These are phyloP conservation scores for Trichoderma hamatum DNA, from an alignment of 2,329 filamentous ascomycete genomes.

Conservation along the genomic window DNA sequence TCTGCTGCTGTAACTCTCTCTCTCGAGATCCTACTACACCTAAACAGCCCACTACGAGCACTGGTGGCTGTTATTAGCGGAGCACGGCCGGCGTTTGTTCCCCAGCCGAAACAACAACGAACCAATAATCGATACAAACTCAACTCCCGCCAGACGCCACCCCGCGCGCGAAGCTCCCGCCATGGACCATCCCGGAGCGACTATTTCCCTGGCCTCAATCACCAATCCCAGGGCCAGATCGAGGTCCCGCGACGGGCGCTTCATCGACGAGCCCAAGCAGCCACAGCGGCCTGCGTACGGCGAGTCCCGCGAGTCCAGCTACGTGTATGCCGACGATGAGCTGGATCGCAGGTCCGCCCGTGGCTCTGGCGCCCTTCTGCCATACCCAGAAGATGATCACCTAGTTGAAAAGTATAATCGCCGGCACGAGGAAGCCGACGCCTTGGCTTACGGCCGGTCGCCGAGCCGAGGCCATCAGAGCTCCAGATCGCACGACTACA, in stretches of 20 bases:
- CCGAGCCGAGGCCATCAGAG: conserved; percentile 26
- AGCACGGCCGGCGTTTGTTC: not conserved
- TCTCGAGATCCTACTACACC: not conserved
- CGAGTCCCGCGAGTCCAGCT: conserved; percentile 49
- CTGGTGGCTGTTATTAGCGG: not conserved
- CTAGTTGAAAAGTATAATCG: conserved; percentile 28
- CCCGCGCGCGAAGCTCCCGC: conserved; percentile 4
- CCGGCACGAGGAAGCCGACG: conserved; percentile 46
- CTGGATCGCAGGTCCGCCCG: conserved; percentile 42
- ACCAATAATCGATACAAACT: not conserved
- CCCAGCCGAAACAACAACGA: not conserved
- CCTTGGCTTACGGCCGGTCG: conserved; percentile 55
- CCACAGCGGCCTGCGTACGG: conserved; percentile 40
- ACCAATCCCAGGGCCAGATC: conserved; percentile 43
- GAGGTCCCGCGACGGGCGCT: conserved; percentile 44
- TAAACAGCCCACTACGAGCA: not conserved
- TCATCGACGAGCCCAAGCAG: conserved; percentile 38
- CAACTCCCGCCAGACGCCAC: conserved; percentile 29
- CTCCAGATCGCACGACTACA: conserved; percentile 18
- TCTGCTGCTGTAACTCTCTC: not conserved
- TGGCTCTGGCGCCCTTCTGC: conserved; percentile 33
- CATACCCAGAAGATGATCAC: conserved; percentile 41
- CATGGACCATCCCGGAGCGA: conserved; percentile 25
- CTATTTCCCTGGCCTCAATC: conserved; percentile 53
- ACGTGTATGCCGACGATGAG: conserved; percentile 47